A percentile compares a stretch with the other conserved stretches of the same genome.
These are phyloP conservation scores for Agrocybe praecox DNA, from an alignment of 768 basidiomycete genomes.

Conservation along the genomic window DNA sequence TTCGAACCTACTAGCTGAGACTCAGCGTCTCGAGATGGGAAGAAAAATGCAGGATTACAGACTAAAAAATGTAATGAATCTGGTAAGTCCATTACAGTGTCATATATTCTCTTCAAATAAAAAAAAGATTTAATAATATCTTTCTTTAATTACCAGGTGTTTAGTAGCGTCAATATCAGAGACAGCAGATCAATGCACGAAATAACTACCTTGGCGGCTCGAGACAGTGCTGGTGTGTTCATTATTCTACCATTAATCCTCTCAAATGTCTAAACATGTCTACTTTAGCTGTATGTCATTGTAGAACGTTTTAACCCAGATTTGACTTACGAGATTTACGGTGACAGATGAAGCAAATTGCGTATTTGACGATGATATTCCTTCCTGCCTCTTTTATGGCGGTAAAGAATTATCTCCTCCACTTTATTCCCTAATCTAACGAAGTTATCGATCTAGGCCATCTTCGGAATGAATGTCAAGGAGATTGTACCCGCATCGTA, in stretches of 20 bases:
- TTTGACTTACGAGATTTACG: neutral
- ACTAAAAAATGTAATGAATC: neutral
- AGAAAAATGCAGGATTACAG: conserved; percentile 15
- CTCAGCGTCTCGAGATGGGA: conserved; percentile 46
- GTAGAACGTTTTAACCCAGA: neutral
- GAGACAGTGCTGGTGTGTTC: conserved; percentile 29
- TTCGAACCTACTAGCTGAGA: conserved; percentile 47
- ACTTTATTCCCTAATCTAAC: neutral
- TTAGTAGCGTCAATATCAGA: conserved; percentile 43
- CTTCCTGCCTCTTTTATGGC: conserved; percentile 50
- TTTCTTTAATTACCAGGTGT: too few species aligned
- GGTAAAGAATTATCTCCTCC: conserved; percentile 19
- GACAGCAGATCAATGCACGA: conserved; percentile 42
- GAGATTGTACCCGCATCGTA: conserved; percentile 37
- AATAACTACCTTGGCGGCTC: conserved; percentile 36
- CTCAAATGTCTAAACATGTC: neutral
- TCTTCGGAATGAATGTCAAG: conserved; percentile 42
- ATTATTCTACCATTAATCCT: neutral
- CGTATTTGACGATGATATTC: conserved; percentile 57
- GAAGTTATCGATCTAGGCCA: conserved; percentile 20
- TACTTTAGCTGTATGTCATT: conserved; percentile 7
- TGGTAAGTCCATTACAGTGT: neutral
- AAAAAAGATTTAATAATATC: too few species aligned
- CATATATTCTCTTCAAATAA: too few species aligned
- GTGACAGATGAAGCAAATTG: conserved; percentile 43